Evolutionary conservation across 2,329 filamentous ascomycete genomes (phyloP), one percentile per base, ranked within the genome.

Genomic region (Colletotrichum shisoi): DNA sequence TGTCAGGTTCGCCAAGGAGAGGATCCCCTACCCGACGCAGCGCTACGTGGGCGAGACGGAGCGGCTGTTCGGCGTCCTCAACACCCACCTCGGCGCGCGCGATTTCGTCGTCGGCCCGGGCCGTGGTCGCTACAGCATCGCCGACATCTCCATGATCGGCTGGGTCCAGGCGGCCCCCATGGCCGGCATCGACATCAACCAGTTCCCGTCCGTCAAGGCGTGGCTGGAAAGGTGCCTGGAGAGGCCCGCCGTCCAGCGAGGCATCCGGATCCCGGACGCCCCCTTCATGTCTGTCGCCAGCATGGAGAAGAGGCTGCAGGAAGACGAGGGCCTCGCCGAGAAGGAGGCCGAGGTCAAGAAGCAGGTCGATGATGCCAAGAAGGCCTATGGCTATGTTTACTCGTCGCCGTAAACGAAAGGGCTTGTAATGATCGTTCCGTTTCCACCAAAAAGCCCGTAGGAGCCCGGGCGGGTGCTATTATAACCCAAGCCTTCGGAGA

Each of bases 31-130:
- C 76, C 88, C 84, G 56, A 84, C 90, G 17, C 88, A 90, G 73
- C 86, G 91, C 46, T 94, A 94, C 77, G 82, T 89, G 60, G 92
- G 91, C 73, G 92, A 94, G 81, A 87, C 88, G 1, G 84, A 90
- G 70, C 86, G 92, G 3, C 82, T 94, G 1, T 94, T 93, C 77
- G 85, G 89, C 27, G 82, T 94, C 21, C 82, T 94, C 1, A 85
- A 94, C 75, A 82, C 83, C 72, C 89, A 89, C 60, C 86, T 94
- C 15, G 72, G 72, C 15, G 73, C 76, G 27, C 79, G 84, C 3
- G 82, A 85, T 60, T 87, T 79, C 69, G 73, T 87, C 7, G 85
- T 82, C 3, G 89, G 89, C 3, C 74, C 82, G 1, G 82, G 77
- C 13, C 73, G 73, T 31, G 84, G 87, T 70, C 86, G 84, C 73